Conservation (phyloP, 2,329 filamentous ascomycete genomes). For the Trematosphaeria pertusa region DNA sequence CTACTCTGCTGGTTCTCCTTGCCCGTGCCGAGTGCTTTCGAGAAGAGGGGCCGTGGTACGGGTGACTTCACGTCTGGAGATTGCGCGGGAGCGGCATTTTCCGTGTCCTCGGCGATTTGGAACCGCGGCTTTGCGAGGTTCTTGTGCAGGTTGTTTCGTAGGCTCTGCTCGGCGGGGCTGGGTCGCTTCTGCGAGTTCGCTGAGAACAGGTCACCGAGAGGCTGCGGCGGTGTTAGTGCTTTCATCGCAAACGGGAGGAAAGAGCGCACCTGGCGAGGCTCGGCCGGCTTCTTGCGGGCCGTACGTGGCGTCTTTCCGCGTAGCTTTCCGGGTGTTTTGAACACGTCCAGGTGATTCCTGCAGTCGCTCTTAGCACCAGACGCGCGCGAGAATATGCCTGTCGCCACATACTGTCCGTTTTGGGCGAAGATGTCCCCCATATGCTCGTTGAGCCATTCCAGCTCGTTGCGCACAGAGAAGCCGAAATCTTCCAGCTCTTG, state of each 20-base stretch:
- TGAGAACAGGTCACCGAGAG: constrained; percentile 57
- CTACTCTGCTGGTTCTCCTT: constrained; percentile 35
- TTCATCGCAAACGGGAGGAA: constrained; percentile 51
- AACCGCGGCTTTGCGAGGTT: constrained; percentile 67
- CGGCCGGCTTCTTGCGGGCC: constrained; percentile 64
- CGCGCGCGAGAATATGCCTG: constrained; percentile 8
- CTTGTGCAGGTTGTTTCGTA: constrained; percentile 56
- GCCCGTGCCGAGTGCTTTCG: constrained; percentile 33
- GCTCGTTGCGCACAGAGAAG: constrained; percentile 88
- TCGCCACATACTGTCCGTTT: constrained; percentile 76
- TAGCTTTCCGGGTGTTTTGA: constrained; percentile 89
- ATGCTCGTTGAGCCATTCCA: constrained; percentile 98
- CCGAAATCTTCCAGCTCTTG: constrained; percentile 92
- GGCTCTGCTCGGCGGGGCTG: constrained; percentile 62
- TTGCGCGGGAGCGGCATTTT: constrained; percentile 35
- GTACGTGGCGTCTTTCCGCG: constrained; percentile 82
- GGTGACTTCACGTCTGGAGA: constrained; percentile 37
- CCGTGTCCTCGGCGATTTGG: constrained; percentile 64
- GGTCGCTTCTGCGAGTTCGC: constrained; percentile 53
- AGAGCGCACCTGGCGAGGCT: constrained; percentile 68
- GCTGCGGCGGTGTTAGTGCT: constrained; percentile 43
- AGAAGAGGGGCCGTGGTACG: constrained; percentile 36
- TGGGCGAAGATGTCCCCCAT: constrained; percentile 93
- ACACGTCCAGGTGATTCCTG: constrained; percentile 94
- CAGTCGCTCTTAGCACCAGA: constrained; percentile 31